Conservation (phyloP, 495 filamentous ascomycete species). For the Clavariopsis aquatica region DNA sequence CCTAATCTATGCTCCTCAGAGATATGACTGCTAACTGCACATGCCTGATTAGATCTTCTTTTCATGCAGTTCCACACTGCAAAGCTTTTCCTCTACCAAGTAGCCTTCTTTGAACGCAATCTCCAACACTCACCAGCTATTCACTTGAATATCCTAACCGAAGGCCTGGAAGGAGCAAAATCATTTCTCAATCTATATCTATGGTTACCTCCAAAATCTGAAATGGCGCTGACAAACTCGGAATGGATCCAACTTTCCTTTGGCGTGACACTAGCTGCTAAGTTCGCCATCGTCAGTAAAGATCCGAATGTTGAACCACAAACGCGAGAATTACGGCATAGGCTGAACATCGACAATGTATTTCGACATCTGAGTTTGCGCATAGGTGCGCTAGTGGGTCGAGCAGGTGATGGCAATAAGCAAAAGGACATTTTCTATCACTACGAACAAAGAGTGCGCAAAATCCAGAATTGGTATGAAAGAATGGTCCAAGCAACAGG, state of each 20-base stretch:
- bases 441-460: slow-evolving; percentile 27
- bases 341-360: slow-evolving; percentile 27
- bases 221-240: slow-evolving; percentile 25
- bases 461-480: slow-evolving; percentile 32
- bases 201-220: slow-evolving; percentile 25
- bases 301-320: slow-evolving; percentile 19
- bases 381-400: slow-evolving; percentile 27
- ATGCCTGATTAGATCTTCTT: slow-evolving; percentile 24
- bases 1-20: neutral
- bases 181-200: slow-evolving; percentile 29
- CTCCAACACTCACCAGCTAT: slow-evolving; percentile 22
- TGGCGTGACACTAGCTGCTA: slow-evolving; percentile 28
- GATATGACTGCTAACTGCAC: neutral
- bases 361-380: slow-evolving; percentile 23
- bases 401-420: slow-evolving; percentile 15
- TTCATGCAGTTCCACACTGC: slow-evolving; percentile 34
- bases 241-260: slow-evolving; percentile 32
- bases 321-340: slow-evolving; percentile 22
- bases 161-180: slow-evolving; percentile 26
- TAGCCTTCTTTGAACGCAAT: slow-evolving; percentile 31
- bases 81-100: slow-evolving; percentile 35
- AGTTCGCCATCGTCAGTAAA: slow-evolving; percentile 24
- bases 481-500: slow-evolving; percentile 19
- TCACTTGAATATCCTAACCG: slow-evolving; percentile 19
- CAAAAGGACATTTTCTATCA: slow-evolving; percentile 29